These are phyloP conservation scores for Ceratobasidium theobromae DNA, from an alignment of 1,284 basidiomycete species.

Conservation along the genomic window DNA sequence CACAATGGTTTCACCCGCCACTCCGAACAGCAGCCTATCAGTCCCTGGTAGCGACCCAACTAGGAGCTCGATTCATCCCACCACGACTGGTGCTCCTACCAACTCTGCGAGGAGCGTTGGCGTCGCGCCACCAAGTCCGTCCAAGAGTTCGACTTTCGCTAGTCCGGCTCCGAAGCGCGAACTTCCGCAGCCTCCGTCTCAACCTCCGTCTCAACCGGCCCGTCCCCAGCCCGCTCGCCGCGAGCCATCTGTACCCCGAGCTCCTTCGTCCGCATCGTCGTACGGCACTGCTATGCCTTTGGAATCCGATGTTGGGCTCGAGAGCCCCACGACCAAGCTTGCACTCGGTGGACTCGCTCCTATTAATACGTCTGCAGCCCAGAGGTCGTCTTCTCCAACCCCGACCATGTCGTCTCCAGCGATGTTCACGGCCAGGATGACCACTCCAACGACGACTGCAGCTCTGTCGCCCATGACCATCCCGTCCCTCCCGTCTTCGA, in stretches of 20 bases:
- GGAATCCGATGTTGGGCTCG: slow-evolving; percentile 16
- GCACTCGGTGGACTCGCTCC: slow-evolving; percentile 18
- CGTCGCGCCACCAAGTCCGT: neutral
- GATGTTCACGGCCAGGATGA: slow-evolving; percentile 28
- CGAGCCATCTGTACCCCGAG: neutral
- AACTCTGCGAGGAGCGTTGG: neutral
- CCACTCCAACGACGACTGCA: slow-evolving; percentile 10
- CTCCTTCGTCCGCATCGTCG: slow-evolving; percentile 15
- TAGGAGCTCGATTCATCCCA: neutral
- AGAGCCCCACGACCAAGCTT: slow-evolving; percentile 1
- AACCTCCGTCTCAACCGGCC: neutral
- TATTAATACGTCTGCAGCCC: slow-evolving; percentile 1
- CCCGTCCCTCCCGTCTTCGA: neutral
- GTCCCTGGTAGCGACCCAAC: neutral
- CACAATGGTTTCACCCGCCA: neutral
- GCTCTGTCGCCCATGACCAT: neutral
- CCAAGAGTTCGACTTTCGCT: neutral
- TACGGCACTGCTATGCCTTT: slow-evolving; percentile 24
- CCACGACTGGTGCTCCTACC: neutral
- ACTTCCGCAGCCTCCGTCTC: neutral
- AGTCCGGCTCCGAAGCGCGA: neutral
- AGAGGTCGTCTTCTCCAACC: neutral
- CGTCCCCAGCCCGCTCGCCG: neutral
- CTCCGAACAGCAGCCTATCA: neutral
- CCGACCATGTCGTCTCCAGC: slow-evolving; percentile 11